phyloP scores from a whole-genome alignment of 352 stramenopile species.

The Phytopythium ostracodes region DNA sequence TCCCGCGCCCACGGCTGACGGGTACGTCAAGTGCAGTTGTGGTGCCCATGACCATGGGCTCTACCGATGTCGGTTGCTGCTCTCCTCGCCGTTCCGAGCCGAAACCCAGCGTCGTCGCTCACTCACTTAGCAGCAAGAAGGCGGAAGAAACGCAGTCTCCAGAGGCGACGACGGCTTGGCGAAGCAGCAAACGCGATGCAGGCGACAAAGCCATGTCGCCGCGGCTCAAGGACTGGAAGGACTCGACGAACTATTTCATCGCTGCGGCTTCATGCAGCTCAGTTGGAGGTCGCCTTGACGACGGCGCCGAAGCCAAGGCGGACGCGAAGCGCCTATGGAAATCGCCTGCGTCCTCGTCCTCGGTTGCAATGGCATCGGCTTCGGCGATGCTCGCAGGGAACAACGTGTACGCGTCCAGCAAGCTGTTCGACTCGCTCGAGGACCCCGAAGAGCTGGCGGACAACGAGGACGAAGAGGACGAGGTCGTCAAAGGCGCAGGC shows the following conservation, averaged over 20 bases:
- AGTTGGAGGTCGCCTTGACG: background rate
- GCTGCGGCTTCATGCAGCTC: background rate
- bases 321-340: background rate
- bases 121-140: background rate
- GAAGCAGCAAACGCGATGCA: background rate
- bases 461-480: constrained; percentile 19
- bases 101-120: constrained; percentile 1
- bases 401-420: constrained; percentile 10
- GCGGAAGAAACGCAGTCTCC: constrained; percentile 25
- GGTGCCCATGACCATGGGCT: constrained; percentile 11
- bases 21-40: no score
- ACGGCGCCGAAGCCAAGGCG: constrained; percentile 1
- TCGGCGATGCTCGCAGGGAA: background rate
- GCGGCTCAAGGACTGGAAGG: constrained; percentile 4
- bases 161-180: background rate
- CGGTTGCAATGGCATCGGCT: constrained; percentile 4
- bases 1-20: constrained; percentile 39
- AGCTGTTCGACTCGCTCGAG: constrained; percentile 6
- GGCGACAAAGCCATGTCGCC: constrained; percentile 7
- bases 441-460: constrained; percentile 20
- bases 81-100: constrained; percentile 15
- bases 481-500: constrained; percentile 3
- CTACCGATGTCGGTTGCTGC: constrained; percentile 9
- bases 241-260: background rate
- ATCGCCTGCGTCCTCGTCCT: background rate